These are phyloP conservation scores for Kockovaella imperatae DNA, from an alignment of 768 basidiomycete genomes.

Conservation along the genomic window DNA sequence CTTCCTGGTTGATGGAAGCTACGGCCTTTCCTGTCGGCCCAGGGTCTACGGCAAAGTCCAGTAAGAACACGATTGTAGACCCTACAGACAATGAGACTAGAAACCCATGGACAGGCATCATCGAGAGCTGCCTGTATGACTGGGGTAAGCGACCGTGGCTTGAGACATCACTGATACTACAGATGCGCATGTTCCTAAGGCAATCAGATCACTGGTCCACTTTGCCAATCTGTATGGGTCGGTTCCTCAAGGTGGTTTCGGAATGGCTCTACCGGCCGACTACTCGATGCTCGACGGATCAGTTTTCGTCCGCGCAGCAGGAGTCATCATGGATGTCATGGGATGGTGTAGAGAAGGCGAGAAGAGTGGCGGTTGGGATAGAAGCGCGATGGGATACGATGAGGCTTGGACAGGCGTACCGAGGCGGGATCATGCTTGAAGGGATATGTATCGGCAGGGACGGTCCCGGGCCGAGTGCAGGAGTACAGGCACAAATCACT, in stretches of 20 bases:
- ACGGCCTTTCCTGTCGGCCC: constrained; percentile 15
- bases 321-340: constrained; percentile 23
- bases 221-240: constrained; percentile 17
- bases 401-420: constrained; percentile 21
- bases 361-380: constrained; percentile 24
- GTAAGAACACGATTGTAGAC: constrained; percentile 4
- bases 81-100: constrained; percentile 10
- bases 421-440: background rate
- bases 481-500: too few species aligned
- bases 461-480: too few species aligned
- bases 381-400: constrained; percentile 27
- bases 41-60: constrained; percentile 3
- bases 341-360: constrained; percentile 30
- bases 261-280: constrained; percentile 7
- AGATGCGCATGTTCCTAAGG: constrained; percentile 36
- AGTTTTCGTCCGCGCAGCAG: constrained; percentile 26
- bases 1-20: constrained; percentile 17
- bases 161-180: constrained; percentile 2
- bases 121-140: constrained; percentile 22
- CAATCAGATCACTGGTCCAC: constrained; percentile 25
- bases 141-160: constrained; percentile 9
- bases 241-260: constrained; percentile 12
- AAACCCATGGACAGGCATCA: constrained; percentile 23
- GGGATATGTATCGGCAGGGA: background rate
- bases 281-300: constrained; percentile 16